These are phyloP conservation scores for Fusarium abutilonis DNA, from an alignment of 2,329 filamentous ascomycete genomes.

Conservation along the genomic window DNA sequence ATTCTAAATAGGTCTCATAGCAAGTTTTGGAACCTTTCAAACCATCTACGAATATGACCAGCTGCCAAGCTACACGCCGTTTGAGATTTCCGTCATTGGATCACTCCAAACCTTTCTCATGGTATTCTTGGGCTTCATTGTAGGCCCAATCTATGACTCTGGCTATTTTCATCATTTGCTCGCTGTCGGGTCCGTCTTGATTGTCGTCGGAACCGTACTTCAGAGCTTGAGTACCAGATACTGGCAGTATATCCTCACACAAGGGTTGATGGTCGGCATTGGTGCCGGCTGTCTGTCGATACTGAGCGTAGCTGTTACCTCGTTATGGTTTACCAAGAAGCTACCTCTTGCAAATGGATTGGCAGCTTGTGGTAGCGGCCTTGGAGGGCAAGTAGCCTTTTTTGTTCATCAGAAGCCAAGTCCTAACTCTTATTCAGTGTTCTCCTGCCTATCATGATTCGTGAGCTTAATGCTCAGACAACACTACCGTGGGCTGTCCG, in stretches of 20 bases:
- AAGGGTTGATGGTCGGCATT: constrained; percentile 75
- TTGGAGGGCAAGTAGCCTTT: constrained; percentile 60
- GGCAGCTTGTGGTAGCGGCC: constrained; percentile 74
- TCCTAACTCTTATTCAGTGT: constrained; percentile 3
- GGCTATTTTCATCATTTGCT: constrained; percentile 37
- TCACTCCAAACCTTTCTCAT: constrained; percentile 40
- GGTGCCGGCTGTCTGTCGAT: constrained; percentile 82
- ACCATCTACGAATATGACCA: constrained; percentile 38
- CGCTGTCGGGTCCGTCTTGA: constrained; percentile 21
- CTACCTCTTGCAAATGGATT: constrained; percentile 81
- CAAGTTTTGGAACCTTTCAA: constrained; percentile 41
- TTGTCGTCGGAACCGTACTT: constrained; percentile 31
- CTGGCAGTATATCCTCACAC: constrained; percentile 83
- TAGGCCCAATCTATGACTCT: constrained; percentile 36
- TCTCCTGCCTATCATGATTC: constrained; percentile 36
- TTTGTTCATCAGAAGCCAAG: accelerated
- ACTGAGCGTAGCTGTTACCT: constrained; percentile 76
- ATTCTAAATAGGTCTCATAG: constrained; percentile 29
- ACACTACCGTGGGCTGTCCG: constrained; percentile 24
- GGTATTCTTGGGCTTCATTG: constrained; percentile 39
- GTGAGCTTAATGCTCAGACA: constrained; percentile 8
- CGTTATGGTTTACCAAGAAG: constrained; percentile 77
- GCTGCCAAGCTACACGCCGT: constrained; percentile 11
- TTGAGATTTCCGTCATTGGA: constrained; percentile 39
- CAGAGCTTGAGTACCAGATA: constrained; percentile 56